Evolutionary conservation across 2,329 filamentous ascomycete species (phyloP).

Genomic region (Monosporascus sp.): DNA sequence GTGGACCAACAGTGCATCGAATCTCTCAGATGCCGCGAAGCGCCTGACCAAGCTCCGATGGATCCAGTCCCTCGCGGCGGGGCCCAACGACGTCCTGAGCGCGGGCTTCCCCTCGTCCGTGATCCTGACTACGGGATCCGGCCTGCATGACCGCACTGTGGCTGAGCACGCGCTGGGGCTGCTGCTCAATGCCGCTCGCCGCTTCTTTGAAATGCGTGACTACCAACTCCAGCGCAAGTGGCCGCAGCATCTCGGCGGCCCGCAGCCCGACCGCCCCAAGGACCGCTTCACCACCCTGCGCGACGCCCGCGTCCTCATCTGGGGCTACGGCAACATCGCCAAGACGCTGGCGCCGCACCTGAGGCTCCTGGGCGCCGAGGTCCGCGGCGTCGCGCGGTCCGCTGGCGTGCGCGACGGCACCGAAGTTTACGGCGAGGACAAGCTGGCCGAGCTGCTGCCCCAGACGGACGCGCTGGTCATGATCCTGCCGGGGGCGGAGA

Average conservation of each 20-base stretch:
- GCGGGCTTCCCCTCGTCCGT: constrained; percentile 52
- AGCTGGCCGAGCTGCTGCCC: constrained; percentile 46
- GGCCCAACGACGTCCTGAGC: constrained; percentile 58
- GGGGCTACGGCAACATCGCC: constrained; percentile 64
- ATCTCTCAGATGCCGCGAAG: constrained; percentile 52
- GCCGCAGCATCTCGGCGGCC: constrained; percentile 57
- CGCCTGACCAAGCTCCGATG: constrained; percentile 54
- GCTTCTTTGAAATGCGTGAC: constrained; percentile 60
- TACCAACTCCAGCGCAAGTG: constrained; percentile 52
- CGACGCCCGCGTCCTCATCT: constrained; percentile 53
- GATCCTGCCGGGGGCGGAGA: constrained; percentile 55
- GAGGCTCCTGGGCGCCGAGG: constrained; percentile 49
- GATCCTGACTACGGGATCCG: constrained; percentile 55
- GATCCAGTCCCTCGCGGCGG: constrained; percentile 63
- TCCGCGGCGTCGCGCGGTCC: constrained; percentile 52
- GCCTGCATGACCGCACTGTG: constrained; percentile 59
- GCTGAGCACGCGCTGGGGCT: constrained; percentile 60
- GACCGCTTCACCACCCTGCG: constrained; percentile 55
- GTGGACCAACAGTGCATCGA: constrained; percentile 54
- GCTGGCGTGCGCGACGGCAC: constrained; percentile 53
- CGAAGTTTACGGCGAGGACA: constrained; percentile 52
- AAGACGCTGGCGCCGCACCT: constrained; percentile 54
- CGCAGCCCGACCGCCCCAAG: constrained; percentile 52
- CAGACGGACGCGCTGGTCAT: constrained; percentile 62
- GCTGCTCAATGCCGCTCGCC: constrained; percentile 48